These are phyloP conservation scores for Coemansia sp. DNA, from an alignment of 192 early-diverging fungal species.

Conservation along the genomic window DNA sequence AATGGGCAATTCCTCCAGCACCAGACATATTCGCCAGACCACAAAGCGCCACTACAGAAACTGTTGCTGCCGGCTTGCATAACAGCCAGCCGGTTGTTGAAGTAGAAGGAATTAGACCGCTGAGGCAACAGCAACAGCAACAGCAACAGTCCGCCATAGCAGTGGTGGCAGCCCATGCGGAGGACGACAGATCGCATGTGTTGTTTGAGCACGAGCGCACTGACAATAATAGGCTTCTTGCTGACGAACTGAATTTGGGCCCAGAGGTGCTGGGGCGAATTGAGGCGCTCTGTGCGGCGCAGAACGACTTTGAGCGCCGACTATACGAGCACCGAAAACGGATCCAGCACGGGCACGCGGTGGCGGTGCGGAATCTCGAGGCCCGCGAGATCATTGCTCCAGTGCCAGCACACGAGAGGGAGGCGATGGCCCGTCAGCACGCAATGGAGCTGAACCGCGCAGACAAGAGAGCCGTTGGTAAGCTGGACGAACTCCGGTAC, in stretches of 20 bases:
- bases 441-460: slow-evolving; percentile 27
- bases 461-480: slow-evolving; percentile 34
- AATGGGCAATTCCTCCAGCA: slow-evolving; percentile 41
- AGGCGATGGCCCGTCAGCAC: slow-evolving; percentile 29
- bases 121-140: too few relatives aligned
- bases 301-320: slow-evolving; percentile 46
- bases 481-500: slow-evolving; percentile 48
- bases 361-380: slow-evolving; percentile 20
- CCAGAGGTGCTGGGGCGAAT: slow-evolving; percentile 19
- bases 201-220: neutral
- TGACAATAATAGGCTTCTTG: neutral
- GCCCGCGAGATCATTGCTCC: slow-evolving; percentile 33
- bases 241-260: slow-evolving; percentile 7
- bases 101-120: neutral
- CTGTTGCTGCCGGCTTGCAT: neutral
- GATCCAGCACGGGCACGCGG: slow-evolving; percentile 32
- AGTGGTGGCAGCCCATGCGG: neutral
- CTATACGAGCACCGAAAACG: slow-evolving; percentile 38
- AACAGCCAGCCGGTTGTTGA: neutral
- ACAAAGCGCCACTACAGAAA: neutral
- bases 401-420: slow-evolving; percentile 22
- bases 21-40: slow-evolving; percentile 25
- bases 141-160: too few relatives aligned
- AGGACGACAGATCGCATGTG: neutral
- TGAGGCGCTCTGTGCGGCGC: slow-evolving; percentile 19